Conservation (phyloP, 495 filamentous ascomycete genomes). For the Penicillium fimorum region DNA sequence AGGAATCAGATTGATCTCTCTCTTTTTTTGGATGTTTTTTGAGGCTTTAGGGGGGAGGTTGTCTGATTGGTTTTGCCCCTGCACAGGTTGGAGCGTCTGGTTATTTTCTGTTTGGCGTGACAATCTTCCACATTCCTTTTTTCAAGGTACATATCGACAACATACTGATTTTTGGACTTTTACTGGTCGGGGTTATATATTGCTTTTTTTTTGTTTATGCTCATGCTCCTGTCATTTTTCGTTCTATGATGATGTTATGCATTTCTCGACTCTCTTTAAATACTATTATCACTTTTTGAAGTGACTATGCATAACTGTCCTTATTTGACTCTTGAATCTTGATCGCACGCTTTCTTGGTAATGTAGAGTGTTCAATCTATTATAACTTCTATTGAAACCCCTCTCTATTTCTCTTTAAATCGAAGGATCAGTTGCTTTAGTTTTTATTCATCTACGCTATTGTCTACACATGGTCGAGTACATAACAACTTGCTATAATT, state of each 20-base stretch:
- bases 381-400: background rate
- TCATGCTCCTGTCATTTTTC: background rate
- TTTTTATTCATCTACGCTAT: background rate
- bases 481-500: background rate
- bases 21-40: background rate
- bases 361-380: background rate
- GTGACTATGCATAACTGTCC: background rate
- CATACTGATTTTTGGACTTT: slow-evolving; percentile 17
- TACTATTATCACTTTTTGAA: background rate
- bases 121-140: slow-evolving; percentile 10
- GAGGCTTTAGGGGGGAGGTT: background rate
- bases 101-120: slow-evolving; percentile 7
- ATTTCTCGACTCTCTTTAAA: slow-evolving; percentile 22
- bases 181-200: slow-evolving; percentile 16
- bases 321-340: slow-evolving; percentile 6
- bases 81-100: slow-evolving; percentile 18
- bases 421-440: background rate
- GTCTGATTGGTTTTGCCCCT: slow-evolving; percentile 16
- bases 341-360: background rate
- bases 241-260: slow-evolving; percentile 8
- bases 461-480: background rate
- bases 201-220: slow-evolving; percentile 3
- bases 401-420: background rate
- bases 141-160: slow-evolving; percentile 28
- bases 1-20: slow-evolving; percentile 22